These are phyloP conservation scores for Parasarocladium wereldwijsianum DNA, from an alignment of 2,329 filamentous ascomycete species.

Conservation along the genomic window DNA sequence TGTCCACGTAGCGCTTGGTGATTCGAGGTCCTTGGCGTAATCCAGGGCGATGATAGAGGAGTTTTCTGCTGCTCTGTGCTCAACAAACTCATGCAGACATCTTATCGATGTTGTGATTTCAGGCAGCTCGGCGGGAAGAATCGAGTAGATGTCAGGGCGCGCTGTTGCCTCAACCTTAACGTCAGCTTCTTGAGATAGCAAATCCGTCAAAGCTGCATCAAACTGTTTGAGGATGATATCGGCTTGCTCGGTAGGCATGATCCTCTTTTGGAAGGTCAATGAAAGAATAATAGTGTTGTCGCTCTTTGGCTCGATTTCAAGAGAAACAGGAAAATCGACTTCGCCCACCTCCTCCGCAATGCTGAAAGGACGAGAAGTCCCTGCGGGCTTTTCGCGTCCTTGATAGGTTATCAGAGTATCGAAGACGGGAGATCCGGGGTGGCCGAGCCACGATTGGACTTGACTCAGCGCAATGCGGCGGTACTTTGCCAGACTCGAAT, in stretches of 20 bases:
- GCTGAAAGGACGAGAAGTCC: slow-evolving; percentile 33
- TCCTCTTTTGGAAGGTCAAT: slow-evolving; percentile 48
- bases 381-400: slow-evolving; percentile 27
- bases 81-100: slow-evolving; percentile 68
- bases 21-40: slow-evolving; percentile 45
- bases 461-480: slow-evolving; percentile 57
- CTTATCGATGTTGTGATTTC: slow-evolving; percentile 40
- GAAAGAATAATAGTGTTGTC: slow-evolving; percentile 40
- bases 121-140: slow-evolving; percentile 44
- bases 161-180: slow-evolving; percentile 22
- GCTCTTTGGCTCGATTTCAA: slow-evolving; percentile 54
- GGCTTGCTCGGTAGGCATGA: slow-evolving; percentile 57
- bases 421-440: slow-evolving; percentile 53
- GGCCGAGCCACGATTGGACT: slow-evolving; percentile 59
- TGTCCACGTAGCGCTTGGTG: slow-evolving; percentile 46
- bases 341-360: slow-evolving; percentile 50
- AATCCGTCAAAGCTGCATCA: slow-evolving; percentile 46
- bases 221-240: slow-evolving; percentile 54
- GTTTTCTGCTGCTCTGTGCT: slow-evolving; percentile 37
- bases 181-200: slow-evolving; percentile 32
- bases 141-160: slow-evolving; percentile 38
- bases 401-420: slow-evolving; percentile 82
- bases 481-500: slow-evolving; percentile 48
- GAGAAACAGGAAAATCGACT: slow-evolving; percentile 65
- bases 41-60: slow-evolving; percentile 58